A percentile compares a stretch with the other conserved stretches of the same genome.
Conservation (phyloP, 2,329 filamentous ascomycete genomes). For the Gaeumannomyces tritici region DNA sequence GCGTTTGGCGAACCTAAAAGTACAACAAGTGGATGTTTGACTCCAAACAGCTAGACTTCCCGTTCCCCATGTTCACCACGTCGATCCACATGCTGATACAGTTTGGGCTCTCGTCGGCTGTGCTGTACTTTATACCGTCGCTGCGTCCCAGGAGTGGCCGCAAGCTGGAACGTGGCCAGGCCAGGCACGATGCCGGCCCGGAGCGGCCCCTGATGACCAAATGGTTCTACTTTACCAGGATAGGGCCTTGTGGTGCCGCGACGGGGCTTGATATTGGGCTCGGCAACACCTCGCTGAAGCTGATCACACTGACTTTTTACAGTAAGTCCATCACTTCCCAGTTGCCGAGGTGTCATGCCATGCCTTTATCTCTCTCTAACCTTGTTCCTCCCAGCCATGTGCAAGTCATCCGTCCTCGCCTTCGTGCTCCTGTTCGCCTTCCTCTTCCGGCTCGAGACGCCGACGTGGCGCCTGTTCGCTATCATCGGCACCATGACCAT, state of each 20-base stretch:
- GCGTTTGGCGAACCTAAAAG: constrained; percentile 28
- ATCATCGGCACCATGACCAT: constrained; percentile 89
- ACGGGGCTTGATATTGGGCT: constrained; percentile 94
- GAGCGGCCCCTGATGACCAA: constrained; percentile 64
- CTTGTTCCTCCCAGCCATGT: constrained; percentile 64
- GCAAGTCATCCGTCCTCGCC: constrained; percentile 91
- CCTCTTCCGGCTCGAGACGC: constrained; percentile 79
- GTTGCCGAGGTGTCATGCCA: no score
- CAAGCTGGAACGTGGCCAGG: constrained; percentile 38
- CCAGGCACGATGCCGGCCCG: constrained; percentile 44
- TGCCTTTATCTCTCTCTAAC: not conserved
- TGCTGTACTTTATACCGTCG: constrained; percentile 75
- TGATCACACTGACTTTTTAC: constrained; percentile 94
- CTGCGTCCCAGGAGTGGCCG: constrained; percentile 47
- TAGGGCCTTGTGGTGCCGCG: constrained; percentile 83
- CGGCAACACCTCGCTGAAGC: constrained; percentile 91
- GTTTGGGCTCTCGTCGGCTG: constrained; percentile 66
- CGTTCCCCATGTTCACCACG: constrained; percentile 91
- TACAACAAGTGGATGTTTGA: constrained; percentile 99
- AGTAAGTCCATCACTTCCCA: constrained; percentile 40
- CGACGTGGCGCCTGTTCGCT: constrained; percentile 73
- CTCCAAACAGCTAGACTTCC: constrained; percentile 73
- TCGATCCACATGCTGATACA: constrained; percentile 94
- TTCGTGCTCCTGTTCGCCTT: constrained; percentile 96
- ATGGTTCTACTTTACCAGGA: constrained; percentile 83